Conservation (phyloP, 169 alveolate species). For the Plasmodium falciparum region DNA sequence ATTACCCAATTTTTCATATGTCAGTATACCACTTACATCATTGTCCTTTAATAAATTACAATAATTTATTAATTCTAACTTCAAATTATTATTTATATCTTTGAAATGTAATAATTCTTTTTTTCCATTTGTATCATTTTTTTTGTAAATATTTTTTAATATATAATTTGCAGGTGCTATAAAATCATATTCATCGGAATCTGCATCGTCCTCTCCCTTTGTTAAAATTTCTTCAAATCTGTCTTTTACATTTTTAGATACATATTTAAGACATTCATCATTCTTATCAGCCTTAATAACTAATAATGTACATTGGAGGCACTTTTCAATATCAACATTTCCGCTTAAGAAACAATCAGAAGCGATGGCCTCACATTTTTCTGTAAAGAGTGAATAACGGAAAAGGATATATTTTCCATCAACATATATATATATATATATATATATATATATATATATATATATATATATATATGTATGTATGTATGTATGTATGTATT, state of each 20-base stretch:
- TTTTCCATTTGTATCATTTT: not conserved
- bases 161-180: slow-evolving; percentile 18
- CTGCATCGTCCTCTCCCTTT: slow-evolving; percentile 20
- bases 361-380: slow-evolving; percentile 23
- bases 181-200: slow-evolving; percentile 17
- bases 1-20: slow-evolving; percentile 12
- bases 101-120: slow-evolving; percentile 2
- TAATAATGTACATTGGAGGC: slow-evolving; percentile 29
- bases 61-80: slow-evolving; percentile 17
- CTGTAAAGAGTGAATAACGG: not conserved
- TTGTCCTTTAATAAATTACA: slow-evolving; percentile 36
- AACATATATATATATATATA: too few relatives aligned
- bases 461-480: not conserved
- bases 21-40: slow-evolving; percentile 10
- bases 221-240: slow-evolving; percentile 1
- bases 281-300: not conserved
- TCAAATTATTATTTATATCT: slow-evolving; percentile 16
- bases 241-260: slow-evolving; percentile 14
- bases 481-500: not conserved
- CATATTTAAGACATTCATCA: slow-evolving; percentile 25
- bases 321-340: slow-evolving; percentile 33
- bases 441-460: too few relatives aligned
- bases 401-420: not conserved
- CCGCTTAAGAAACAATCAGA: slow-evolving; percentile 41
- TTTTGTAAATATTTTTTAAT: slow-evolving; percentile 21